Base-by-base conservation (phyloP, 108 stramenopile genomes). In the Skeletonema tropicum region DNA sequence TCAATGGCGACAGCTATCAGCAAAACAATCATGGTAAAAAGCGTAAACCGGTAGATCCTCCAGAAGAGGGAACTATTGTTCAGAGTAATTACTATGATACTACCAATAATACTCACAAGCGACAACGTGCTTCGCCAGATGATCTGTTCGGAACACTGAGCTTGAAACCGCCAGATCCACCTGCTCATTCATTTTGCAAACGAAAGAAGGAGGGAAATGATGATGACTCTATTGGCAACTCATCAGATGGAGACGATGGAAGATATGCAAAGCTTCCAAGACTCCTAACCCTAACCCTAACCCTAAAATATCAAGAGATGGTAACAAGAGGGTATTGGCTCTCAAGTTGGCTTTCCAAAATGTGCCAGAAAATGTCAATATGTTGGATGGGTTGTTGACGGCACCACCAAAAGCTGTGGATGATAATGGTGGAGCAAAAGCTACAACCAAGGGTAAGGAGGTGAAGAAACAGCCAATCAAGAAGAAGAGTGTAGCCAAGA, bases 201-300 rank as follows among this genome's bases (percentile, higher is more conserved):
- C n/a, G 59, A 61, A 57, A 25, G 30, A 73, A 41, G 57, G 61
- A 70, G 39, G 29, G 42, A 31, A 8, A 67, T 57, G 41, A 71
- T 63, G 63, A 25, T 64, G 29, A 52, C 77, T 55, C 30, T 17
- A 74, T 31, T 31, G 75, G 72, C 58, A 32, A 61, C 59, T 48
- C 38, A n/a, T 60, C 71, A 65, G 45, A 60, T 64, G 15, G 3
- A 23, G 45, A 12, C 13, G 65, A 21, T 19, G 21, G 32, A 42
- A 42, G 14, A 42, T 42, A 42, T 42, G 14, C 41, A 8, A 42
- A 42, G 41, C 41, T 42, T 2, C 41, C 41, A 15, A 42, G 41
- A 42, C 15, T 13, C n/a, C n/a, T n/a, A n/a, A n/a, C n/a, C n/a
- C n/a, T n/a, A n/a, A n/a, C n/a, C n/a, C n/a, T n/a, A n/a, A n/a